Evolutionary conservation across 2,329 filamentous ascomycete species (phyloP), one percentile per base, ranked within the genome.

Genomic region (Curvularia lunata): DNA sequence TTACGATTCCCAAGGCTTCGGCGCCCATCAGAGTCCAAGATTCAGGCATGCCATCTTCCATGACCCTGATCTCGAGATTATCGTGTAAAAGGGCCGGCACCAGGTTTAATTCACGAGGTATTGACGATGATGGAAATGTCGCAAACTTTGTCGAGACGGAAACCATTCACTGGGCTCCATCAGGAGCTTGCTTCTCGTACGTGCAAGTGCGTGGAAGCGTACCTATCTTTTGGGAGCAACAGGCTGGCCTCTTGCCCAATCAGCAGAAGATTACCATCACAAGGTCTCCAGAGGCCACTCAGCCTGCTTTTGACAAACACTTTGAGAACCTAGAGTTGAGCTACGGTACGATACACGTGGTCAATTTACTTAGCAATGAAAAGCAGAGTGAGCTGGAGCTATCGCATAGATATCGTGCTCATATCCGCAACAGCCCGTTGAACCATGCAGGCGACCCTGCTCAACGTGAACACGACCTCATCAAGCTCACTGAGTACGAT

Each of bases 81-180:
- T 98, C 95, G 1, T 98, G 93, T 72, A 85, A 88, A 66, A 87
- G 94, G 78, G 95, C 95, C 18, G 95, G 95, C 21, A 99, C 95
- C 16, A 86, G 95, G 40, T 99, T 98, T 82, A 98, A 98, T 75
- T 90, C 94, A n/a, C 86, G 95, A 66, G 95, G 95, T 38, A 97
- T 99, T 63, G 95, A 99, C 72, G 95, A 99, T 74, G 92, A 98
- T 71, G 95, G 95, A 13, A 92, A 98, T 69, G 95, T 98, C 27
- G 93, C 95, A 59, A 99, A 99, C 76, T 99, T 97, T 77, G 95
- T 98, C n/a, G 95, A 99, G 77, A 95, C 92, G 0, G 95, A 99
- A 78, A 96, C 92, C 0, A 87, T 94, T 40, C 93, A 96, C 72
- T 97, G 91, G 89, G 89, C 89, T 66, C 90, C 91, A 0, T 86